These are phyloP conservation scores for Ciborinia camelliae DNA, from an alignment of 2,329 filamentous ascomycete species.

Conservation along the genomic window DNA sequence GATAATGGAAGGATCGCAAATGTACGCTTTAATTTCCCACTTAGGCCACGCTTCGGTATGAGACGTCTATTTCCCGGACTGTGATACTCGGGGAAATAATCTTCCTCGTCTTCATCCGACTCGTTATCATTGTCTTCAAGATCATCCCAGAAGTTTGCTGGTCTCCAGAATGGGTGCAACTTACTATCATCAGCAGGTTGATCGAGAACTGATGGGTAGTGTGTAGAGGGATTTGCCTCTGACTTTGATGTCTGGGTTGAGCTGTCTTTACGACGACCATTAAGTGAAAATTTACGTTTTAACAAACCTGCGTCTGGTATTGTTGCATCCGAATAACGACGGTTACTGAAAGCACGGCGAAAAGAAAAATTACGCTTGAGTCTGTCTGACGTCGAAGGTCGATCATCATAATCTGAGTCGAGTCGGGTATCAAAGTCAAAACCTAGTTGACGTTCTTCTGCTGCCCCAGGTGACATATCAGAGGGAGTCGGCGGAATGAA, in stretches of 20 bases:
- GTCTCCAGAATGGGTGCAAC: constrained; percentile 60
- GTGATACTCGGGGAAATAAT: constrained; percentile 46
- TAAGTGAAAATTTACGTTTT: constrained; percentile 41
- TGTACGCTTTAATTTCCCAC: constrained; percentile 46
- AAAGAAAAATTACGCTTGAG: constrained; percentile 49
- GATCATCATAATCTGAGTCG: constrained; percentile 38
- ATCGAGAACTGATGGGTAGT: constrained; percentile 46
- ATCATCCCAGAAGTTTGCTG: constrained; percentile 46
- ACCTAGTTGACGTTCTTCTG: constrained; percentile 51
- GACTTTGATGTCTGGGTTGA: constrained; percentile 31
- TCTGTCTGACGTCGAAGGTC: constrained; percentile 38
- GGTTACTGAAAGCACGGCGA: constrained; percentile 50
- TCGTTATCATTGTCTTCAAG: constrained; percentile 41
- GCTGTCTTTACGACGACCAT: constrained; percentile 28
- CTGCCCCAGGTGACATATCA: constrained; percentile 52
- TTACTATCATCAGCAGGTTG: constrained; percentile 51
- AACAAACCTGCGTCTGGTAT: constrained; percentile 51
- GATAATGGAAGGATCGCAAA: constrained; percentile 57
- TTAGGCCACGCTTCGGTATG: constrained; percentile 48
- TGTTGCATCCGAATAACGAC: constrained; percentile 49
- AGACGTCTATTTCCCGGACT: constrained; percentile 40
- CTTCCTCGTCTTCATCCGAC: constrained; percentile 27
- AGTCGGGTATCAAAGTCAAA: constrained; percentile 41
- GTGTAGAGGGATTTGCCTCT: constrained; percentile 30
- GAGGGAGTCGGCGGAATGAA: constrained; percentile 63